phyloP scores from a whole-genome alignment of 768 basidiomycete species.

The Rhodotorula kratochvilovae region DNA sequence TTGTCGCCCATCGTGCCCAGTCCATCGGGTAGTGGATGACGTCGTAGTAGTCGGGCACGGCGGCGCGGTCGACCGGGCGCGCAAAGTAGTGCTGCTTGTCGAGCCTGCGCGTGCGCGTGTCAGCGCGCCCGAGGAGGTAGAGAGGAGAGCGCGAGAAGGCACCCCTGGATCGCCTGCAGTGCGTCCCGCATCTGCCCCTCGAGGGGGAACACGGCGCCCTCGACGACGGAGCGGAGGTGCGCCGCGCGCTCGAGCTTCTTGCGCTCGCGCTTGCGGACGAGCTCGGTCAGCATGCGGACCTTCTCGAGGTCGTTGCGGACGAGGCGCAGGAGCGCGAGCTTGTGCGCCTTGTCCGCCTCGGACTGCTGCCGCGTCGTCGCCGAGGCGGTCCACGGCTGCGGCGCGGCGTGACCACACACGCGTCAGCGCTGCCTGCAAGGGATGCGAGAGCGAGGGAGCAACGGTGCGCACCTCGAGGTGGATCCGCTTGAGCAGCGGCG shows the following conservation, averaged over 20 bases:
- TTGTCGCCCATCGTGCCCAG: conserved; percentile 82
- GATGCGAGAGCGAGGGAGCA: too few relatives aligned
- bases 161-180: conserved; percentile 70
- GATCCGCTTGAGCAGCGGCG: conserved; percentile 83
- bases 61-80: conserved; percentile 68
- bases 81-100: conserved; percentile 60
- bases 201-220: conserved; percentile 63
- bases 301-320: conserved; percentile 72
- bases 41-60: conserved; percentile 84
- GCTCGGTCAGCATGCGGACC: conserved; percentile 62
- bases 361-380: conserved; percentile 60
- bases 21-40: conserved; percentile 91
- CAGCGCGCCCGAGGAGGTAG: not conserved
- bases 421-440: too few relatives aligned
- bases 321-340: conserved; percentile 64
- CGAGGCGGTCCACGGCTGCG: conserved; percentile 81
- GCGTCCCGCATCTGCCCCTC: conserved; percentile 59
- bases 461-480: conserved; percentile 65
- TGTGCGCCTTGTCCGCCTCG: conserved; percentile 75
- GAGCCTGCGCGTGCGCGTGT: conserved; percentile 46
- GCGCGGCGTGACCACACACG: too few relatives aligned
- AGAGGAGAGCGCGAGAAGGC: conserved; percentile 41
- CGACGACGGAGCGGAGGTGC: conserved; percentile 63
- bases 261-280: conserved; percentile 71
- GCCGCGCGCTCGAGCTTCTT: conserved; percentile 69